A percentile compares a stretch with the other conserved stretches of the same genome.
Evolutionary conservation across 805 yeast genomes (phyloP).

Genomic region (Pichia paraexigua): DNA sequence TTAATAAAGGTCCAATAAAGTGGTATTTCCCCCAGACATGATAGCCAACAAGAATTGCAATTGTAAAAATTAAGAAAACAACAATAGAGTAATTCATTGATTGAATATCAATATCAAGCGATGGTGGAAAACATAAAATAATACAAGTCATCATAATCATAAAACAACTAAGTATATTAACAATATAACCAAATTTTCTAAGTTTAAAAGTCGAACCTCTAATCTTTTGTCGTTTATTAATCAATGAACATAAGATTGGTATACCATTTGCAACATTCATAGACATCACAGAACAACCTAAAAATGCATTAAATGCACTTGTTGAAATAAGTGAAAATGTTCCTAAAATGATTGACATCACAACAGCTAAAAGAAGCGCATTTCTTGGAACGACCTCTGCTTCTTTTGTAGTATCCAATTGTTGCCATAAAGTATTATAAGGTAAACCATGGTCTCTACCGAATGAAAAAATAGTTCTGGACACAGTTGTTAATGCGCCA

Average conservation of each 20-base stretch:
- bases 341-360: slow-evolving; percentile 51
- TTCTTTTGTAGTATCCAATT: slow-evolving; percentile 47
- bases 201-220: slow-evolving; percentile 64
- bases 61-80: slow-evolving; percentile 45
- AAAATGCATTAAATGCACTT: slow-evolving; percentile 75
- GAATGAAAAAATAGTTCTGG: slow-evolving; percentile 74
- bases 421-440: slow-evolving; percentile 52
- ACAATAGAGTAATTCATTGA: slow-evolving; percentile 63
- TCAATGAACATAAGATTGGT: slow-evolving; percentile 57
- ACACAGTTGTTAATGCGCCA: slow-evolving; percentile 73
- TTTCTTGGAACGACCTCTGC: slow-evolving; percentile 60
- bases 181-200: slow-evolving; percentile 53
- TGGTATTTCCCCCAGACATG: slow-evolving; percentile 51
- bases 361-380: slow-evolving; percentile 59
- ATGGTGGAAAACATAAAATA: slow-evolving; percentile 65
- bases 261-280: slow-evolving; percentile 69
- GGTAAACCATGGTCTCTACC: slow-evolving; percentile 82
- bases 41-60: slow-evolving; percentile 43
- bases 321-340: slow-evolving; percentile 59
- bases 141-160: slow-evolving; percentile 56
- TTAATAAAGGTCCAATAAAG: slow-evolving; percentile 58
- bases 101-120: slow-evolving; percentile 40
- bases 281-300: slow-evolving; percentile 74
- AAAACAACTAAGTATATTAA: slow-evolving; percentile 48
- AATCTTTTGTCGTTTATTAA: slow-evolving; percentile 52